A percentile compares a stretch with the other conserved stretches of the same genome.
These are phyloP conservation scores for Globisporangium nagaii DNA, from an alignment of 352 stramenopile species.

Conservation along the genomic window DNA sequence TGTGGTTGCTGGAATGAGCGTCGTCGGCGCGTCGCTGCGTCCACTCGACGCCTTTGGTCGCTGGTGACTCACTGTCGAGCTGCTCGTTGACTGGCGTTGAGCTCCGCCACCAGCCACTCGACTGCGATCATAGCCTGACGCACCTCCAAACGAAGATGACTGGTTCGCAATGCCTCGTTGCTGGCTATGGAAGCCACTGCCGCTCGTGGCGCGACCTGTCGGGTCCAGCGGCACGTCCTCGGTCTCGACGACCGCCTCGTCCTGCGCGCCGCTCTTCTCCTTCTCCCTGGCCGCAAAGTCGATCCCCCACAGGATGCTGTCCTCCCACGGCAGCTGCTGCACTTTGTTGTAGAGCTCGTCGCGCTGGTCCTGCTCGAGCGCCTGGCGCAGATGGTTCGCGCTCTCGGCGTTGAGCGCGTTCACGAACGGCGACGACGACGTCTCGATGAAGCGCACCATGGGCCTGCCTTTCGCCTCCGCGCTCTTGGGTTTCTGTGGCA, in stretches of 20 bases:
- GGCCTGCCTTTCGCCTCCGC: slow-evolving; percentile 49
- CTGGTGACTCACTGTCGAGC: neutral
- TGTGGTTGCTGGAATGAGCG: neutral
- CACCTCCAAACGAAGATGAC: too few relatives aligned
- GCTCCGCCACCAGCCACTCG: neutral
- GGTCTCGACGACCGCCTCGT: slow-evolving; percentile 6
- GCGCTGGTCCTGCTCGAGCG: slow-evolving; percentile 17
- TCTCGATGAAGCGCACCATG: slow-evolving; percentile 63
- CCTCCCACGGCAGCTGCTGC: slow-evolving; percentile 77
- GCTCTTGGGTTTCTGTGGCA: slow-evolving; percentile 24
- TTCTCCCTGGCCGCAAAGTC: slow-evolving; percentile 37
- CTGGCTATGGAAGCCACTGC: neutral
- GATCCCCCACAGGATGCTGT: slow-evolving; percentile 75
- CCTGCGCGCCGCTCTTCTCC: neutral
- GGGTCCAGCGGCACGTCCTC: neutral
- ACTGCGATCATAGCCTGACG: neutral
- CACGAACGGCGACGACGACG: slow-evolving; percentile 54
- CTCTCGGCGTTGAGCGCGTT: slow-evolving; percentile 17
- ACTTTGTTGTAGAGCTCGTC: slow-evolving; percentile 77
- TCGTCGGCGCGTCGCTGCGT: neutral
- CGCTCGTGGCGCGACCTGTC: neutral
- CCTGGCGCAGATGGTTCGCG: slow-evolving; percentile 12
- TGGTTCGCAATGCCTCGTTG: neutral
- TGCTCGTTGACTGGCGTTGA: neutral
- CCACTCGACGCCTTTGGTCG: neutral